A percentile compares a stretch with the other conserved stretches of the same genome.
These are phyloP conservation scores for Oxalis stricta DNA, from an alignment of 441 rosid genomes.

Conservation along the genomic window DNA sequence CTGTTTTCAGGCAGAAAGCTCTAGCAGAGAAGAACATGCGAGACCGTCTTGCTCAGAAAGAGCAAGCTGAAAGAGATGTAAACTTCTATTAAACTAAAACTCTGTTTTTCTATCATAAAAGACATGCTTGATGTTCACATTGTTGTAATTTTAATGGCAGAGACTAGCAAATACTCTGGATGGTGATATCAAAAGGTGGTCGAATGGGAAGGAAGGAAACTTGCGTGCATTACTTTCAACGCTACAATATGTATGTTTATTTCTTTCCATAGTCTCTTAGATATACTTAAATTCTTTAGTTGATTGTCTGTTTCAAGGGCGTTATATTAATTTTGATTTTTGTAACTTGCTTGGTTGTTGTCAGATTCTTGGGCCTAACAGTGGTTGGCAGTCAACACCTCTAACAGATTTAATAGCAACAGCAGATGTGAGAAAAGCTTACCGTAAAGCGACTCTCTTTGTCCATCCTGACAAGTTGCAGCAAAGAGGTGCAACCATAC, in stretches of 20 bases:
- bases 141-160: constrained; percentile 26
- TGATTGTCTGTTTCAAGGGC: no score
- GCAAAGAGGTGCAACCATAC: constrained; percentile 89
- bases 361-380: constrained; percentile 87
- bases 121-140: constrained; percentile 5
- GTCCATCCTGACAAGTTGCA: constrained; percentile 97
- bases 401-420: constrained; percentile 63
- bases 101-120: background rate
- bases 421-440: constrained; percentile 81
- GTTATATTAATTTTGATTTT: no score
- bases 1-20: constrained; percentile 76
- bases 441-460: constrained; percentile 77
- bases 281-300: no score
- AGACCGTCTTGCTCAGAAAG: constrained; percentile 75
- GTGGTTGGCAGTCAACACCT: constrained; percentile 86
- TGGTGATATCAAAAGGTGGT: constrained; percentile 91
- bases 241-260: constrained; percentile 73
- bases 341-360: background rate
- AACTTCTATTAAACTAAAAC: constrained; percentile 8
- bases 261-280: no score
- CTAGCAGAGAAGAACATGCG: constrained; percentile 91
- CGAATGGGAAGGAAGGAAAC: constrained; percentile 76
- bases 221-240: constrained; percentile 90
- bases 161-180: constrained; percentile 66
- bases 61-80: constrained; percentile 91